A percentile compares a stretch with the other conserved stretches of the same genome.
These are phyloP conservation scores for Mitragyna speciosa DNA, from an alignment of 257 asterid genomes.

Conservation along the genomic window DNA sequence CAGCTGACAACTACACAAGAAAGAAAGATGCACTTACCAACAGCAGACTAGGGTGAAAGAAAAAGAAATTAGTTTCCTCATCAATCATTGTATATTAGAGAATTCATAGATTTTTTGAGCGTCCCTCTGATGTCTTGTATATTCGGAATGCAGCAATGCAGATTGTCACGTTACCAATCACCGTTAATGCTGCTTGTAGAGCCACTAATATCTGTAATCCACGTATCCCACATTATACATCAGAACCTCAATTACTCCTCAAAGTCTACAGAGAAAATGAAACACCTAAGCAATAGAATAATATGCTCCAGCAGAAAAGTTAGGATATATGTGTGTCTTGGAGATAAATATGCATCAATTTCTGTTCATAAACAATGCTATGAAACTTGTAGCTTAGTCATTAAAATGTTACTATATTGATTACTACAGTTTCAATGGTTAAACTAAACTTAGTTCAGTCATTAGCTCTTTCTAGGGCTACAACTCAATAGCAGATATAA, in stretches of 20 bases:
- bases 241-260: not conserved
- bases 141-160: slow-evolving; percentile 93
- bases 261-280: not conserved
- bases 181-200: slow-evolving; percentile 93
- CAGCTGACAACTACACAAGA: not conserved
- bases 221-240: not conserved
- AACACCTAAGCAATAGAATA: not conserved
- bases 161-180: slow-evolving; percentile 83
- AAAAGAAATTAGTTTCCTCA: slow-evolving; percentile 4
- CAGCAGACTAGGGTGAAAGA: not conserved
- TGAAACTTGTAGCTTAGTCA: not conserved
- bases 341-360: not conserved
- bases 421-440: not conserved
- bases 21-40: slow-evolving; percentile 24
- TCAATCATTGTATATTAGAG: not conserved
- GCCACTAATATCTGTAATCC: slow-evolving; percentile 73
- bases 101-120: slow-evolving; percentile 45
- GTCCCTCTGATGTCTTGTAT: slow-evolving; percentile 53
- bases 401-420: not conserved
- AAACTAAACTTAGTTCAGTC: not conserved
- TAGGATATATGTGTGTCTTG: not conserved
- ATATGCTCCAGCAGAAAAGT: not conserved
- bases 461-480: not conserved
- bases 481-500: not conserved
- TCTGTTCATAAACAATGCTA: not conserved